A percentile compares a stretch with the other conserved stretches of the same genome.
Evolutionary conservation across 2,329 filamentous ascomycete species (phyloP).

Genomic region (Ophiognomonia clavigignenti-juglandacearum): DNA sequence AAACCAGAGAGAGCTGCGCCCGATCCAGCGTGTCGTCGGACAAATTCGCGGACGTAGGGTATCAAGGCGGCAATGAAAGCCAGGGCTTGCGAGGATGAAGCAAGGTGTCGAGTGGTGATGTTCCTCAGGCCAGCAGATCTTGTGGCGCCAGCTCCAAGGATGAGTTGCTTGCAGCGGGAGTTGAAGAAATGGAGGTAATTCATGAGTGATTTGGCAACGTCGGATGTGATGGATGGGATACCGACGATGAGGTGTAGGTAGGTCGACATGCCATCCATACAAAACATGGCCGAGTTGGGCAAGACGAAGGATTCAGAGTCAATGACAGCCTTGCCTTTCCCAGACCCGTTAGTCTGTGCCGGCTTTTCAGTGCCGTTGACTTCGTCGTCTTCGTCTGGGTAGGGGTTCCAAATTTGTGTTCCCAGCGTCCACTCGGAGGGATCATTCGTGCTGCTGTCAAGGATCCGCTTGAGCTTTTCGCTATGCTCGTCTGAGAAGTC

Average conservation of each 20-base stretch:
- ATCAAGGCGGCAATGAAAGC: slow-evolving; percentile 83
- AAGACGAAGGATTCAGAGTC: slow-evolving; percentile 84
- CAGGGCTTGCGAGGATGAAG: slow-evolving; percentile 82
- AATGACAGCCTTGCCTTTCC: slow-evolving; percentile 70
- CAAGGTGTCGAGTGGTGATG: slow-evolving; percentile 92
- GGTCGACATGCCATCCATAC: slow-evolving; percentile 73
- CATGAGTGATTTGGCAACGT: slow-evolving; percentile 73
- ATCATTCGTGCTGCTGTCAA: slow-evolving; percentile 68
- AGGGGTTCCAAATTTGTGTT: slow-evolving; percentile 53
- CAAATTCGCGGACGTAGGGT: slow-evolving; percentile 86
- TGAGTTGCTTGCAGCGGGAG: slow-evolving; percentile 91
- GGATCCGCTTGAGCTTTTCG: slow-evolving; percentile 56
- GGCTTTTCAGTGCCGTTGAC: slow-evolving; percentile 24
- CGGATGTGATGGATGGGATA: slow-evolving; percentile 83
- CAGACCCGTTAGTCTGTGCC: slow-evolving; percentile 41
- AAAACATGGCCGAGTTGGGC: slow-evolving; percentile 75
- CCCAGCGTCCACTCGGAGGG: slow-evolving; percentile 61
- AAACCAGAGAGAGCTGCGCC: slow-evolving; percentile 50
- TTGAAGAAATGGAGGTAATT: slow-evolving; percentile 93
- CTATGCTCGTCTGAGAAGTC: slow-evolving; percentile 65
- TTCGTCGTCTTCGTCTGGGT: slow-evolving; percentile 31
- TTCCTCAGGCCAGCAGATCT: slow-evolving; percentile 86
- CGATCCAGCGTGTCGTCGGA: slow-evolving; percentile 66
- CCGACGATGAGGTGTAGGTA: slow-evolving; percentile 79
- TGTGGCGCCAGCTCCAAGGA: slow-evolving; percentile 89